Conservation (phyloP, 2,329 filamentous ascomycete species). For the Tolypocladium ovalisporum region DNA sequence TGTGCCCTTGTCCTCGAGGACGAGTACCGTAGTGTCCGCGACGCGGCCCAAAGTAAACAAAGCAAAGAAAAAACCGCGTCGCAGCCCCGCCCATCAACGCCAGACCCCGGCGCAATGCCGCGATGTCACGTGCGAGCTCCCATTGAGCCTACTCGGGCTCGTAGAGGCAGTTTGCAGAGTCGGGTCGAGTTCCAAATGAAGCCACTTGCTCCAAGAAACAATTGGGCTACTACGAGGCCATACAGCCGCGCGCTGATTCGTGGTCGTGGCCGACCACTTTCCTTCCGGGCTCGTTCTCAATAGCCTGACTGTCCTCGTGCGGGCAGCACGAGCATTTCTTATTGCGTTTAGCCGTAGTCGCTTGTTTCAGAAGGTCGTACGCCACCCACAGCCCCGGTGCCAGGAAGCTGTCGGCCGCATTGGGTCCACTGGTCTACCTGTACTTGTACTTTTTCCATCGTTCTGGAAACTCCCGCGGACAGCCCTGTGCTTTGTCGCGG, state of each 20-base stretch:
- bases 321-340: not conserved
- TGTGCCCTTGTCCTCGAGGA: not conserved
- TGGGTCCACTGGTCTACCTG: not conserved
- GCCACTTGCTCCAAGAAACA: not conserved
- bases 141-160: not conserved
- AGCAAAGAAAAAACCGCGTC: constrained; percentile 5
- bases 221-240: not conserved
- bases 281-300: not conserved
- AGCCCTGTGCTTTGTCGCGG: not conserved
- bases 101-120: not conserved
- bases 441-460: too few species aligned
- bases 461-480: not conserved
- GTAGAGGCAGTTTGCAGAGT: not conserved
- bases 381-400: not conserved
- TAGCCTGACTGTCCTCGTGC: not conserved
- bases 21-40: not conserved
- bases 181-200: too few species aligned
- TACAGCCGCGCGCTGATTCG: not conserved
- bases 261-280: not conserved
- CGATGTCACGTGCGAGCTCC: constrained; percentile 8
- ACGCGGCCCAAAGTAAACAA: constrained; percentile 11
- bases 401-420: not conserved
- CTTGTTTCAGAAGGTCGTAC: not conserved
- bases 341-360: not conserved
- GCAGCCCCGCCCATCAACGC: constrained; percentile 8